These are phyloP conservation scores for Hapsidospora chrysogenum DNA, from an alignment of 495 filamentous ascomycete species.

Conservation along the genomic window DNA sequence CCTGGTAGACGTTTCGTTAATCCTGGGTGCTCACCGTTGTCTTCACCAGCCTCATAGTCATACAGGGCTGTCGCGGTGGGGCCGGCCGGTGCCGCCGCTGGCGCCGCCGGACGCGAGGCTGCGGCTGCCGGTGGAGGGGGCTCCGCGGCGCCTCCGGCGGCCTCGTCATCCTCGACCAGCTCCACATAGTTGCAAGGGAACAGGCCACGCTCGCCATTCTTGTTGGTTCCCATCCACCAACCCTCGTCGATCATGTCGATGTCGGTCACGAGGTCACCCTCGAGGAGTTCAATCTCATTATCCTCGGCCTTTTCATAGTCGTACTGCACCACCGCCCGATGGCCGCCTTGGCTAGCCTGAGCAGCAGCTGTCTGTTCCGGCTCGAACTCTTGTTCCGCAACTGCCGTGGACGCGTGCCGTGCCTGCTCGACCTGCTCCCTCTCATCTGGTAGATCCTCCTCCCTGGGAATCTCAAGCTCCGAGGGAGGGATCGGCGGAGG, in stretches of 20 bases:
- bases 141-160: conserved; percentile 9
- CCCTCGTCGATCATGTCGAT: conserved; percentile 96
- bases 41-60: conserved; percentile 95
- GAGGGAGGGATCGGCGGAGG: conserved; percentile 35
- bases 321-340: conserved; percentile 67
- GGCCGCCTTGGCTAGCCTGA: conserved; percentile 26
- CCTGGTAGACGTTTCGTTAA: neutral
- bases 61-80: conserved; percentile 71
- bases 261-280: conserved; percentile 81
- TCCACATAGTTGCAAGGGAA: conserved; percentile 98
- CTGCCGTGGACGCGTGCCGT: conserved; percentile 42
- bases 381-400: conserved; percentile 21
- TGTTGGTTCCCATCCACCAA: conserved; percentile 93
- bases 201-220: conserved; percentile 61
- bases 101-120: conserved; percentile 8
- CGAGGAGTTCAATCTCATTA: conserved; percentile 83
- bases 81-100: conserved; percentile 20
- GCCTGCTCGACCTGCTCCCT: conserved; percentile 42
- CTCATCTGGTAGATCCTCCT: conserved; percentile 48
- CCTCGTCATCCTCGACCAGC: conserved; percentile 43
- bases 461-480: conserved; percentile 41
- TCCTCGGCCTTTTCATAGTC: conserved; percentile 97
- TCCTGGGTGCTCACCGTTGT: conserved; percentile 46
- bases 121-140: conserved; percentile 10
- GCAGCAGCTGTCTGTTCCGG: conserved; percentile 12